Base-by-base conservation (phyloP, 495 filamentous ascomycete species). In the Aspergillus campestris region DNA sequence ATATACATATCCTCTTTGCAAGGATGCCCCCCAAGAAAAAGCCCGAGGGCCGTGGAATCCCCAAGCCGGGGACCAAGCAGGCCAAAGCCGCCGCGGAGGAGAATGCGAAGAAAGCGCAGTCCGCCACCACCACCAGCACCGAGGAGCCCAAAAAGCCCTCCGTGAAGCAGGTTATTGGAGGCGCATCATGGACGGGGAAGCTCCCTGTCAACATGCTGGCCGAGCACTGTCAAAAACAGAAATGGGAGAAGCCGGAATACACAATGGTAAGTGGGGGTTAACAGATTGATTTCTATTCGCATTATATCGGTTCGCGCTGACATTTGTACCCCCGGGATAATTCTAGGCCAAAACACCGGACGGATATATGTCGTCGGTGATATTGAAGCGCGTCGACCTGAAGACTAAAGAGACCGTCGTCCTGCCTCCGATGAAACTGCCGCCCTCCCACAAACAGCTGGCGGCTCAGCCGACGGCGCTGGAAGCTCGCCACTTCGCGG, bases 111-210 rank as follows among this genome's bases (percentile, higher is more conserved):
- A 59, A 61, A 48, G 55, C 55, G 33, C 65, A 65, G 55, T 59
- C 51, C 49, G 60, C 56, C 18, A 47, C 62, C 3, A 24, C 56
- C 18, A 47, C 62, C 3, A 24, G 18, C 18, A 64, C 69, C 38
- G 80, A 83, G 24, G 71, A 69, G 49, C 80, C 80, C 14, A 89
- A 89, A 48, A 85, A 84, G 53, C 86, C 88, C 32, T 81, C 86
- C 29, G 82, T 87, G 43, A 86, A 89, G 65, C 82, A 87, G 51
- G 68, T 98, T 45, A 95, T 98, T 62, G 94, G 88, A 40, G 92
- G 92, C 40, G 79, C 87, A 52, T 95, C 89, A 59, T 98, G 94
- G 94, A 98, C 92, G 0, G 92, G 92, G 31, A 98, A 98, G 61
- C 67, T 98, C 32, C 92, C 92, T 3, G 85, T 95, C 42, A 92